These are phyloP conservation scores for Xylaria grammica DNA, from an alignment of 495 filamentous ascomycete genomes.

Conservation along the genomic window DNA sequence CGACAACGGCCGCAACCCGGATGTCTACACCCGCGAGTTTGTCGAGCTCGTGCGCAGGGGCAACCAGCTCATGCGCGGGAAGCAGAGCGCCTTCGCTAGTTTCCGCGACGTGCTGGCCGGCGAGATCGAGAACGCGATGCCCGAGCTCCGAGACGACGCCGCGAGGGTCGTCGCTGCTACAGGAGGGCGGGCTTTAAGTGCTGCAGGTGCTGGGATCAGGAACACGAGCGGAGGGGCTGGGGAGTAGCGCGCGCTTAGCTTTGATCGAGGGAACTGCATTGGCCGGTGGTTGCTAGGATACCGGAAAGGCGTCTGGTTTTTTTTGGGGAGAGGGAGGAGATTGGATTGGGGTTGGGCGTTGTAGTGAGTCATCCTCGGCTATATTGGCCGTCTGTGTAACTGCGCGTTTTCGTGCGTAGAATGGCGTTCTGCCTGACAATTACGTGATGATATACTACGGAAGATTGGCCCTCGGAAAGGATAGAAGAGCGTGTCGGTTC, in stretches of 20 bases:
- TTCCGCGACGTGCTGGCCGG: conserved; percentile 83
- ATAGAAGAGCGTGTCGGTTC: background rate
- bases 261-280: no score
- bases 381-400: background rate
- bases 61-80: conserved; percentile 86
- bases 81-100: conserved; percentile 74
- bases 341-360: no score
- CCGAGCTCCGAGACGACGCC: conserved; percentile 76
- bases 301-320: no score
- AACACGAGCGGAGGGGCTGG: background rate
- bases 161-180: conserved; percentile 60
- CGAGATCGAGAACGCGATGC: conserved; percentile 79
- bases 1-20: conserved; percentile 89
- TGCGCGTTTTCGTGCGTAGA: background rate
- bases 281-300: no score
- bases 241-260: no score
- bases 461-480: background rate
- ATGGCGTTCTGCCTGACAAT: conserved; percentile 11
- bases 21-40: conserved; percentile 98
- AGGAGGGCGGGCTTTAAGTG: conserved; percentile 5
- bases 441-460: background rate
- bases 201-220: background rate
- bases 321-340: no score
- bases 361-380: background rate
- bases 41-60: conserved; percentile 84